Base-by-base conservation (phyloP, 2,329 filamentous ascomycete genomes). In the Pseudonectria buxi region DNA sequence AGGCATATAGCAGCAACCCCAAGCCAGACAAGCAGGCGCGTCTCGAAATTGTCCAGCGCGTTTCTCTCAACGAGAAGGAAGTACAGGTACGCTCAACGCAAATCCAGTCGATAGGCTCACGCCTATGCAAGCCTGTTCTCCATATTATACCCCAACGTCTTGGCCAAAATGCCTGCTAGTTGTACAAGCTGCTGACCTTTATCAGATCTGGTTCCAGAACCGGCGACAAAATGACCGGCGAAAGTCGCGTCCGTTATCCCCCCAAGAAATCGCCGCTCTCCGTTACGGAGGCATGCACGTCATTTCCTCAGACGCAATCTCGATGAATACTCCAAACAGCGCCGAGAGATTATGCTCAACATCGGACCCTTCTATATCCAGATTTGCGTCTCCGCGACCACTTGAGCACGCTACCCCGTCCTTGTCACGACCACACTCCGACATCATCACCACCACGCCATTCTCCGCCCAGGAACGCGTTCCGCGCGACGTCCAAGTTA, bases 191-290 rank as follows among this genome's bases (percentile, higher is more conserved):
- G 50, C 44, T 39, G 33, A 12, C 26, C 27, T 16, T 36, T 30
- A 32, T n/a, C 39, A 95, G 90, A 95, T 95, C 51, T 96, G 90
- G 90, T 95, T 95, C 64, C 90, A 95, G 56, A 95, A 95, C 56
- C 79, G 88, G 55, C 77, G 90, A 47, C 90, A 96, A 61, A 95
- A 94, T 62, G 86, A 94, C 59, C 78, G 90, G 51, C 78, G 90
- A 48, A 94, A 90, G 67, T 87, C 86, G 36, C 83, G 86, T 49
- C 88, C 89, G 30, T 72, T 94, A 26, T 77, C 86, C 18, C 76
- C 82, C 9, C 80, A 88, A 58, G 86, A 92, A 57, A 74, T 90
- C 36, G 78, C 73, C 44, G 73, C 74, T 39, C 64, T 80, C 49
- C 63, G 72, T 53, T 69, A 74, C 54, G 67, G 74, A 30, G 69